Conservation (phyloP, 805 yeast species). For the Saccharomyces jurei region DNA sequence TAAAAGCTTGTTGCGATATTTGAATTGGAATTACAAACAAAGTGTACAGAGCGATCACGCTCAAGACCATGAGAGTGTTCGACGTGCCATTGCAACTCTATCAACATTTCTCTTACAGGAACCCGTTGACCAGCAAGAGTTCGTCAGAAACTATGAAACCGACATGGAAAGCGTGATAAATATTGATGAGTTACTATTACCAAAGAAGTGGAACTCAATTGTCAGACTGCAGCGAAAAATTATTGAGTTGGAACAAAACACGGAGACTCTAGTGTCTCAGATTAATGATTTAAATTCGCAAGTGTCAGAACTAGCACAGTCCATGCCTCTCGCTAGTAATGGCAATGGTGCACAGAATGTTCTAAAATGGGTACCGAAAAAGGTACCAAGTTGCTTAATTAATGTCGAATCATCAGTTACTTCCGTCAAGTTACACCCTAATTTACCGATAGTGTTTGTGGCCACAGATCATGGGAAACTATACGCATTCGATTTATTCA, state of each 20-base stretch:
- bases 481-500: conserved; percentile 62
- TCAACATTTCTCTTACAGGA: background rate
- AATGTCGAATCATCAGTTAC: conserved; percentile 57
- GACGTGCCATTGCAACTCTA: background rate
- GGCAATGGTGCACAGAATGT: conserved; percentile 2
- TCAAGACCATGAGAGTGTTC: background rate
- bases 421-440: conserved; percentile 64
- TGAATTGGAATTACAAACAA: conserved; percentile 7
- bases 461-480: conserved; percentile 70
- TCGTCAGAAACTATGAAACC: background rate
- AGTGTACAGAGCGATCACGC: background rate
- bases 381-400: conserved; percentile 36
- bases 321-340: background rate
- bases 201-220: conserved; percentile 77
- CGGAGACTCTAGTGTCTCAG: conserved; percentile 41
- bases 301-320: conserved; percentile 16
- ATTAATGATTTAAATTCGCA: conserved; percentile 24
- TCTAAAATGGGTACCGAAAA: conserved; percentile 55
- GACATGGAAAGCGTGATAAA: background rate
- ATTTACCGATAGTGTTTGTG: conserved; percentile 52
- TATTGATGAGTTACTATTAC: conserved; percentile 8
- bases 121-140: conserved; percentile 5
- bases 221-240: conserved; percentile 68
- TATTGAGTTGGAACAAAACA: conserved; percentile 58
- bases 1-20: conserved; percentile 10